These are phyloP conservation scores for Udeniomyces megalosporus DNA, from an alignment of 768 basidiomycete genomes.

Conservation along the genomic window DNA sequence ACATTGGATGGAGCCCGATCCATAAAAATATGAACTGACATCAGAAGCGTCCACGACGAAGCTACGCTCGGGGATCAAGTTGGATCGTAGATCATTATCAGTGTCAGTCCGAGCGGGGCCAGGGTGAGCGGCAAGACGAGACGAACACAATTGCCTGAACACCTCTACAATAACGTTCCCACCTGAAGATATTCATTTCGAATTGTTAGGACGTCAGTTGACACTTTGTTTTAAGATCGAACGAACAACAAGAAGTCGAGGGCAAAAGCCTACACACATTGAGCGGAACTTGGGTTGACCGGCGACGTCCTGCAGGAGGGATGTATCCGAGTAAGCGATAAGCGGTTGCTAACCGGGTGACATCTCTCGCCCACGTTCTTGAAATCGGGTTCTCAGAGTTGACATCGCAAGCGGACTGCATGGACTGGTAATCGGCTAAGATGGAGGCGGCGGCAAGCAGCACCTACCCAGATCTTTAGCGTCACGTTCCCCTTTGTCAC, in stretches of 20 bases:
- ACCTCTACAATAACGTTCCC: conserved; percentile 63
- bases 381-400: not conserved
- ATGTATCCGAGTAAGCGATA: not conserved
- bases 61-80: no score
- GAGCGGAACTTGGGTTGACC: conserved; percentile 86
- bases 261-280: conserved; percentile 60
- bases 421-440: no score
- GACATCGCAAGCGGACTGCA: not conserved
- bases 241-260: no score
- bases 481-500: conserved; percentile 78
- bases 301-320: conserved; percentile 25
- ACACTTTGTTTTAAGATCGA: no score
- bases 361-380: not conserved
- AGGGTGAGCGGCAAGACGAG: no score
- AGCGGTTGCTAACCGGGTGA: not conserved
- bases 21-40: conserved; percentile 38
- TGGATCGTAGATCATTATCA: no score
- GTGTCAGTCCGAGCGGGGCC: no score
- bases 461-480: conserved; percentile 73
- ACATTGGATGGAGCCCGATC: no score
- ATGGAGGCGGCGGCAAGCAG: not conserved
- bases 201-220: no score
- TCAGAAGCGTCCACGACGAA: conserved; percentile 88
- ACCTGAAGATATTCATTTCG: conserved; percentile 14
- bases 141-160: conserved; percentile 81